Evolutionary conservation across 1,139 yeast species (phyloP).

Genomic region (Yamadazyma friedrichii): DNA sequence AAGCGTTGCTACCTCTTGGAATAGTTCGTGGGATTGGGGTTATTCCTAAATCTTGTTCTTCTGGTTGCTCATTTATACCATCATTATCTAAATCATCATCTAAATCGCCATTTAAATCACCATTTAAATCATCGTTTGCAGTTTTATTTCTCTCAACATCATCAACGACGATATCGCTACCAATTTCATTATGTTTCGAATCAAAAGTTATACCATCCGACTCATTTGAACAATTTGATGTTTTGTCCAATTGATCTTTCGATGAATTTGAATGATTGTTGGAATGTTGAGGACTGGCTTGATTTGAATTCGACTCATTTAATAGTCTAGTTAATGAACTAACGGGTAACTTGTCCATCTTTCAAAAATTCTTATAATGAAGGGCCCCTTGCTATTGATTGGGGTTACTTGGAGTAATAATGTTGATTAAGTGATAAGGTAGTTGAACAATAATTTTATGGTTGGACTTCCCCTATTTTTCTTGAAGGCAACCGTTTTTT

Average conservation of each 20-base stretch:
- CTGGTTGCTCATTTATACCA: not conserved
- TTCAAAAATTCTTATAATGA: not conserved
- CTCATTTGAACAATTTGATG: slow-evolving; percentile 15
- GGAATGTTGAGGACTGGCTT: slow-evolving; percentile 25
- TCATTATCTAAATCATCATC: not conserved
- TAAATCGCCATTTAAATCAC: not conserved
- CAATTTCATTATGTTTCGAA: slow-evolving; percentile 7
- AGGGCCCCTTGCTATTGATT: not conserved
- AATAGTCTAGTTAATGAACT: slow-evolving; percentile 45
- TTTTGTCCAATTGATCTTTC: slow-evolving; percentile 13
- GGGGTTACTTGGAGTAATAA: not conserved
- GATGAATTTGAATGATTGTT: slow-evolving; percentile 25
- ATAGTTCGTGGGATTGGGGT: slow-evolving; percentile 4
- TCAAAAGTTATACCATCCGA: slow-evolving; percentile 19
- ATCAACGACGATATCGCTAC: not conserved
- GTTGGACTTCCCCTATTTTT: no score
- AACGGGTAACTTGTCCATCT: slow-evolving; percentile 10
- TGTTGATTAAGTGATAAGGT: not conserved
- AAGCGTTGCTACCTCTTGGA: not conserved
- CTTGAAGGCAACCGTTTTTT: no score
- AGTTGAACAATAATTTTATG: not conserved
- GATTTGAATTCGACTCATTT: slow-evolving; percentile 35
- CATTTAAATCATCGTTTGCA: not conserved
- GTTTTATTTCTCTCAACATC: not conserved
- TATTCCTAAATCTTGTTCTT: slow-evolving; percentile 8